Percentiles rank a stretch among this genome's conserved stretches.
These are phyloP conservation scores for Fraxinus latifolia DNA, from an alignment of 305 asterid genomes.

Conservation along the genomic window DNA sequence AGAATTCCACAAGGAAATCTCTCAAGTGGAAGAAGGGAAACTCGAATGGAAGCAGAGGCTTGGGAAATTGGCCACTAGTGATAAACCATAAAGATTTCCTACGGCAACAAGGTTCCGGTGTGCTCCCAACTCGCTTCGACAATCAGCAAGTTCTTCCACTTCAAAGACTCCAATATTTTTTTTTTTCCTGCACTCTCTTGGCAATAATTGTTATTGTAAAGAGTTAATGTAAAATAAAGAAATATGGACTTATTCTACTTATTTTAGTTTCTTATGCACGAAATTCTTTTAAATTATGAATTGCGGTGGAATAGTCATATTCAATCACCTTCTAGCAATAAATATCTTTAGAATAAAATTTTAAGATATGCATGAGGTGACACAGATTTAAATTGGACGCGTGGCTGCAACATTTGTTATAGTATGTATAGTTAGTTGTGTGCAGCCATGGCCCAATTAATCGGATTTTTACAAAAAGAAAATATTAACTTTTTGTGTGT, in stretches of 20 bases:
- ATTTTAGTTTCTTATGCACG: neutral
- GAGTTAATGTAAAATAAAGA: neutral
- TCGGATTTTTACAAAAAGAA: neutral
- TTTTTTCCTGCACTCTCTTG: no score
- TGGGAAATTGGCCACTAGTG: no score
- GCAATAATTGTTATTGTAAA: neutral
- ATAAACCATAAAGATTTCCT: no score
- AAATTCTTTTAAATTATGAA: neutral
- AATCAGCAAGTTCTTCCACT: no score
- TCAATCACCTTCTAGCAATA: neutral
- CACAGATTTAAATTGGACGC: neutral
- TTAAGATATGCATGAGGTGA: neutral
- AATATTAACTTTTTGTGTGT: neutral
- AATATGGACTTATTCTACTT: neutral
- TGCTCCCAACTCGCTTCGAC: no score
- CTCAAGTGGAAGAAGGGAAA: no score
- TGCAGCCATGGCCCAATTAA: neutral
- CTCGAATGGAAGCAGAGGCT: no score
- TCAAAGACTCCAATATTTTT: no score
- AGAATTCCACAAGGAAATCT: no score
- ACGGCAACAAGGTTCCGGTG: no score
- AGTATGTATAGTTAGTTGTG: neutral
- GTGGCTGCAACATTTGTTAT: neutral
- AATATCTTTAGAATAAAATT: neutral
- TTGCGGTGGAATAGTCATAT: neutral